These are phyloP conservation scores for Leccinum obscurum DNA, from an alignment of 768 basidiomycete genomes.

Conservation along the genomic window DNA sequence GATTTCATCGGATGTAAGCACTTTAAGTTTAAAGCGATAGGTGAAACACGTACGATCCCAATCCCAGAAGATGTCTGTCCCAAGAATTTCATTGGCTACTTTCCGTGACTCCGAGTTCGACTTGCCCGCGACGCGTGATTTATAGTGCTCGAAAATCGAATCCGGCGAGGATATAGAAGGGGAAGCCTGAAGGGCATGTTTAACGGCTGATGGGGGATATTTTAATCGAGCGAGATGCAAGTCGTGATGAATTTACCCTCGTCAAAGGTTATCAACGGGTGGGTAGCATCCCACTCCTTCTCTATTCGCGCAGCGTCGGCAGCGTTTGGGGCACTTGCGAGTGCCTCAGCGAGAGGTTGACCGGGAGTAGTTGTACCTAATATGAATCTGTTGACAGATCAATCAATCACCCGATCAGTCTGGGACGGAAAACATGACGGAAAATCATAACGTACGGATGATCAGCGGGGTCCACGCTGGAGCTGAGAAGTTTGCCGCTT, in stretches of 20 bases:
- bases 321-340: conserved; percentile 65
- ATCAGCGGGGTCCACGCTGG: conserved; percentile 79
- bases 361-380: conserved; percentile 55
- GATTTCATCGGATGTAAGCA: conserved; percentile 5
- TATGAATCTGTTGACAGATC: conserved; percentile 50
- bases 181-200: conserved; percentile 18
- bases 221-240: conserved; percentile 37
- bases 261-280: conserved; percentile 80
- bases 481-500: conserved; percentile 80
- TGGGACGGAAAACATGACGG: conserved; percentile 4
- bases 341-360: conserved; percentile 62
- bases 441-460: conserved; percentile 48
- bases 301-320: conserved; percentile 74
- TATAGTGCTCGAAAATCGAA: conserved; percentile 58
- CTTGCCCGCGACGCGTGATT: conserved; percentile 56
- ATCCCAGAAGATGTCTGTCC: conserved; percentile 74
- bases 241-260: conserved; percentile 60
- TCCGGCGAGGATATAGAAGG: conserved; percentile 32
- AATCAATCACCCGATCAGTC: conserved; percentile 8
- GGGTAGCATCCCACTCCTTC: conserved; percentile 66
- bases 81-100: conserved; percentile 70
- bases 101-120: conserved; percentile 72
- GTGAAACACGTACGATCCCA: conserved; percentile 69
- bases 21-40: not conserved
- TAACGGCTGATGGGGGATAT: conserved; percentile 21